Evolutionary conservation across 257 asterid genomes (phyloP), one percentile per base, ranked within the genome.

Genomic region (Solanum virginianum): DNA sequence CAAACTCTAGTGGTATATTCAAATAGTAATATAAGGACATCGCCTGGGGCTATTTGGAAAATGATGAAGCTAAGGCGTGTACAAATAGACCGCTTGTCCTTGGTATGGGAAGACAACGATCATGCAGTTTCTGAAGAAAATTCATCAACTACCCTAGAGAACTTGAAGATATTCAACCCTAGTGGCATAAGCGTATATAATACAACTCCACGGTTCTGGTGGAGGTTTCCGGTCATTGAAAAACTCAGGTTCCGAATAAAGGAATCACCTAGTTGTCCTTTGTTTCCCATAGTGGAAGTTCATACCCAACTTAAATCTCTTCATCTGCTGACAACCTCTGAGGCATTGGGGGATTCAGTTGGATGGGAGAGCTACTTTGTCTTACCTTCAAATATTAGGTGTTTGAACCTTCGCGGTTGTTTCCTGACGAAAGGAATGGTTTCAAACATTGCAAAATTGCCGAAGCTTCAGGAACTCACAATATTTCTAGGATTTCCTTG

Each of bases 61-160:
- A 22, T 47, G 81, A 12, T 3, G 11, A 72, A 1, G 36, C 57
- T 45, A n/a, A 72, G 39, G 0, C 80, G 15, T 1, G 1, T 74
- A 5, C 1, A 13, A 6, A 6, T 72, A n/a, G 0, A 7, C 7
- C 0, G 1, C 0, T 47, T 41, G 2, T 47, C 41, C 17, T 22
- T 74, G 1, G 7, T 74, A 13, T 45, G 81, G 81, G 59, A 47
- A 1, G 59, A 22, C 7, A 24, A 8, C n/a, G 59, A 47, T 0
- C 0, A 0, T 0, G 81, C 0, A 45, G 4, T 0, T 74, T 74
- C 13, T 47, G 59, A 22, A 74, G n/a, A 74, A 14, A 13, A 22
- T 13, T 74, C 60, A 0, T 13, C 39, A 47, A 47, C 41, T 22
- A 22, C 47, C 41, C 22, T 74, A 47, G 59, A 45, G 41, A 74